Base-by-base conservation (phyloP, 1,284 basidiomycete species). In the Ceratobasidium sp. region DNA sequence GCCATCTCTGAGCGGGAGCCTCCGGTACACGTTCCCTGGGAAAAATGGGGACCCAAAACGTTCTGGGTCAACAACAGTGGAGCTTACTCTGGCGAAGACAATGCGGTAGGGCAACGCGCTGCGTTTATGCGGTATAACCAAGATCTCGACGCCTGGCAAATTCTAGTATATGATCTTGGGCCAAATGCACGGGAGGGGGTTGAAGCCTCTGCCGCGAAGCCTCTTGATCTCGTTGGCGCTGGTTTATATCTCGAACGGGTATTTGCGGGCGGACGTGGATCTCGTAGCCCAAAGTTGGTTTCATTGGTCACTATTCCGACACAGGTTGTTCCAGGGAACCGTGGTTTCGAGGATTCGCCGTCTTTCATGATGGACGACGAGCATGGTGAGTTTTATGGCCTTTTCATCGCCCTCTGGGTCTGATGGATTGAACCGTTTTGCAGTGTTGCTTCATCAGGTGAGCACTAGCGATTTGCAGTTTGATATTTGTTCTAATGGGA, bases 311-410 rank as follows among this genome's bases (percentile, higher is more conserved):
- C 52, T 20, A 33, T 76, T 33, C 13, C 73, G 33, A 33, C 33
- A 33, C 33, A 33, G 33, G 33, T 33, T 33, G 4, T 33, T 33
- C 33, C 33, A 33, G 33, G 33, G 33, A 33, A 33, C 33, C 33
- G 33, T 33, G 33, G 33, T 4, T 33, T n/a, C 5, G 38, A 56
- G 2, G 44, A 65, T 9, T 3, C 28, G 28, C 73, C 64, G 9
- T 38, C 56, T 10, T 15, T 76, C 1, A 65, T 65, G 73, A 15
- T 76, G 17, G 73, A 76, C 42, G 73, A 76, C 23, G 73, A 76
- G 26, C 73, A 65, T 28, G 50, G 73, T 76, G 33, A 75, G 71
- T 42, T 48, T 48, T 48, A 10, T 12, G n/a, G 26, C 23, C 3
- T 44, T 44, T 50, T 10, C 26, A 6, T 17, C 23, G 17, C 9